A percentile compares a stretch with the other conserved stretches of the same genome.
Conservation (phyloP, 257 asterid genomes). For the Petrea volubilis region DNA sequence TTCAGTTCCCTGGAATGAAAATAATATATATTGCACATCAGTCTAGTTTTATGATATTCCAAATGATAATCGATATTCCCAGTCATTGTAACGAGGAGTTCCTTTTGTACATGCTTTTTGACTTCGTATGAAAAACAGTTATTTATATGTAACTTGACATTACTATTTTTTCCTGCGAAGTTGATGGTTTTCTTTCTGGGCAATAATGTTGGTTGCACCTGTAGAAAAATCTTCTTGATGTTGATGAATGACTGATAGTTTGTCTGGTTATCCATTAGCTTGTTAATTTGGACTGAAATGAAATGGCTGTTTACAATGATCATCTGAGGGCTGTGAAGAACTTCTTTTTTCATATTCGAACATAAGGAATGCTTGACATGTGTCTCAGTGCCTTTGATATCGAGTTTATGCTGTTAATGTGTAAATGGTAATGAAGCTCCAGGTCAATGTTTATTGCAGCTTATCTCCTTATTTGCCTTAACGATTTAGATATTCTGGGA, state of each 20-base stretch:
- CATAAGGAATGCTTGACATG: neutral
- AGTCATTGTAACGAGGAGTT: neutral
- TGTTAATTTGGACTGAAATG: neutral
- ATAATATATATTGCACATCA: neutral
- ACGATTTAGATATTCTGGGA: conserved; percentile 78
- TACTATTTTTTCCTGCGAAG: neutral
- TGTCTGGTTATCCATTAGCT: neutral
- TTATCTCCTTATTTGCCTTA: conserved; percentile 41
- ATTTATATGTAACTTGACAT: conserved; percentile 7
- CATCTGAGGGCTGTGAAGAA: neutral
- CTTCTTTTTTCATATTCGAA: conserved; percentile 8
- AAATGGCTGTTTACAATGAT: conserved; percentile 1
- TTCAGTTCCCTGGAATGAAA: neutral
- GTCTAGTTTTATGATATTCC: neutral
- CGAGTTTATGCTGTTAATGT: neutral
- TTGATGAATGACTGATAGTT: conserved; percentile 3
- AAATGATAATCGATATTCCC: neutral
- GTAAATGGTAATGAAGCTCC: neutral
- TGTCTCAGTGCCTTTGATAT: conserved; percentile 5
- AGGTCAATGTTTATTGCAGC: conserved; percentile 10
- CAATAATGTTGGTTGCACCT: neutral
- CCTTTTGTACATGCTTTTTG: neutral
- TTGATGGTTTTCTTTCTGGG: neutral
- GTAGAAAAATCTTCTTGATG: neutral
- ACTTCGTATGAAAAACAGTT: neutral